Evolutionary conservation across 306 rosid species (phyloP), one percentile per base, ranked within the genome.

Genomic region (Hippophae gyantsensis): DNA sequence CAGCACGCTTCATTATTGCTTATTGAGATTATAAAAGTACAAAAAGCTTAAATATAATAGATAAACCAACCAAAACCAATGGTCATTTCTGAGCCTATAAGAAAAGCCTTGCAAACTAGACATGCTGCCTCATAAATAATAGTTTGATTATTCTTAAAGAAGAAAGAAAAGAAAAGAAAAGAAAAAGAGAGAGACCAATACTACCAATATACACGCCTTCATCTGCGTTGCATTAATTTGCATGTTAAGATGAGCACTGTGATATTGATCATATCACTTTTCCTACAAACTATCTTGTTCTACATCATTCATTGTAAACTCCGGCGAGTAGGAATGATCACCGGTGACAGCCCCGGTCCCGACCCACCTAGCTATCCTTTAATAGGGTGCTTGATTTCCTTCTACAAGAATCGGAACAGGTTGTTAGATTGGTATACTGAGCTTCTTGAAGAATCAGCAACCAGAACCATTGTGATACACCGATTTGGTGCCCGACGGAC

Each of bases 401-500:
- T 87, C 38, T 84, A 81, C 74, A 81, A 45, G 42, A 87, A 90
- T 61, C 79, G 76, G 5, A 57, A 68, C 56, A 84, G 89, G 10
- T 69, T 90, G 1, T 50, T 84, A 44, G 81, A 84, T 56, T 90
- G 97, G 97, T 90, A 81, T 78, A 84, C 97, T 0, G 78, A 81
- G 3, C 82, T 90, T 7, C 72, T 90, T 6, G 55, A 83, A 11
- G 58, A 64, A 10, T 87, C 97, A 12, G 58, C 83, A 5, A 77
- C 90, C 46, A 73, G 68, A 58, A 87, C 95, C 43, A 81, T 86
- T 14, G 74, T 82, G 45, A 65, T 90, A 56, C 67, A 65, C 43
- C 81, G 97, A 2, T 47, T 90, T 0, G 97, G 94, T 1, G 76
- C 94, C 7, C 72, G 70, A 4, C 78, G 85, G 50, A 87, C 94